Evolutionary conservation across 306 rosid species (phyloP), one percentile per base, ranked within the genome.

Genomic region (Prunus armeniaca): DNA sequence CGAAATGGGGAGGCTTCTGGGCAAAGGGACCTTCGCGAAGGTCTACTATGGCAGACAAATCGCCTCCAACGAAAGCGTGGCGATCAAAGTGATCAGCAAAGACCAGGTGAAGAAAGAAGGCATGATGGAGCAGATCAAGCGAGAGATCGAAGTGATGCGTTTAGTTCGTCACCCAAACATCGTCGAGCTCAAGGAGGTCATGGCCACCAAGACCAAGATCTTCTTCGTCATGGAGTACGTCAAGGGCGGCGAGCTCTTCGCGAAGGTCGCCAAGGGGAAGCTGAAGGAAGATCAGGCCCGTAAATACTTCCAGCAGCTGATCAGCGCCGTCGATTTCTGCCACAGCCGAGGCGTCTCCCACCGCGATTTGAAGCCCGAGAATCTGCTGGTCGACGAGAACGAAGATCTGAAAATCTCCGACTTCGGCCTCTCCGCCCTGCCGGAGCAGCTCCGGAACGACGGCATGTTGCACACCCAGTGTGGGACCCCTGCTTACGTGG

Each of bases 401-500:
- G 97, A 32, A 49, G 80, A 90, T 54, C 90, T 92, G 45, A 92
- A 92, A 58, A 81, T 90, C 74, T 85, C 96, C 6, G 96, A 92
- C 24, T 92, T 92, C 27, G 97, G 97, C 2, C 89, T 92, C 62
- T 90, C 96, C 4, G 84, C 97, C 3, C 45, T 92, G 54, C 96
- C 97, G 19, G 96, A 88, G 24, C 96, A 92, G 72, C 83, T 75
- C 24, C 90, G 89, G 0, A 76, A 76, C 71, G 97, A 92, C 50
- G 97, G 96, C 0, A 86, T 90, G 52, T 79, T 92, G 27, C 97
- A 92, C 83, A 92, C 96, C 8, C 90, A 80, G 91, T 92, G 97
- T n/a, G 97, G 97, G 3, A 92, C 97, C 43, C 96, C 97, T 15
- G 93, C 97, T 6, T 90, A 92, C 75, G 89, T 92, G 73, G 93